Evolutionary conservation across 169 alveolate species (phyloP).

Genomic region (Eimeria falciformis): DNA sequence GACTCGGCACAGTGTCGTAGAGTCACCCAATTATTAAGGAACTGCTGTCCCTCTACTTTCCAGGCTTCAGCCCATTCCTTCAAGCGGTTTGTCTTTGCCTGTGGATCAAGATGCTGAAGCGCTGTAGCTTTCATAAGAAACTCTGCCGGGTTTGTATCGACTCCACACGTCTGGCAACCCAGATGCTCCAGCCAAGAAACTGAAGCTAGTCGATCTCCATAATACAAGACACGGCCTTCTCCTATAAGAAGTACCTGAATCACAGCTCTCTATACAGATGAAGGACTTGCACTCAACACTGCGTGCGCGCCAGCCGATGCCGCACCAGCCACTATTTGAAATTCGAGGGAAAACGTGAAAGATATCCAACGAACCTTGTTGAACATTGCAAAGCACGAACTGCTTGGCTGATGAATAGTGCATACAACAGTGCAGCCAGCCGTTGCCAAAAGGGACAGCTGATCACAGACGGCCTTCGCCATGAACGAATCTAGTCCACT

Average conservation of each 20-base stretch:
- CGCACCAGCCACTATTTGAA: too few species aligned
- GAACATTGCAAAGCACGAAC: constrained; percentile 66
- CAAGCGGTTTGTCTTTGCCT: constrained; percentile 21
- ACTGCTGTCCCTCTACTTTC: constrained; percentile 36
- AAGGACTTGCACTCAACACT: neutral
- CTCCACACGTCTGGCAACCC: constrained; percentile 60
- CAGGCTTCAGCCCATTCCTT: constrained; percentile 61
- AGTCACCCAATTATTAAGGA: constrained; percentile 60
- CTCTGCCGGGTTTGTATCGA: constrained; percentile 76
- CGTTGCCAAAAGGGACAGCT: constrained; percentile 52
- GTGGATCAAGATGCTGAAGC: constrained; percentile 1
- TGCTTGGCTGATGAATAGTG: constrained; percentile 79
- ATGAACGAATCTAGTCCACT: constrained; percentile 83
- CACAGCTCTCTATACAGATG: neutral
- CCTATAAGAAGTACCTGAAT: constrained; percentile 71
- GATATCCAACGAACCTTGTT: constrained; percentile 71
- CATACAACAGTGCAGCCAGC: constrained; percentile 79
- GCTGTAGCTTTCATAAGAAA: constrained; percentile 40
- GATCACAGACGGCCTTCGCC: constrained; percentile 74
- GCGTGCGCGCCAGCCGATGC: too few species aligned
- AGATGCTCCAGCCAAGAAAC: constrained; percentile 67
- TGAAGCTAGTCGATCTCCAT: constrained; percentile 74
- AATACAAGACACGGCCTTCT: constrained; percentile 78
- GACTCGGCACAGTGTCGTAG: too few species aligned
- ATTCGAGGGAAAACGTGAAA: too few species aligned